phyloP scores from a whole-genome alignment of 345 rosid genomes.

The Angophora floribunda region DNA sequence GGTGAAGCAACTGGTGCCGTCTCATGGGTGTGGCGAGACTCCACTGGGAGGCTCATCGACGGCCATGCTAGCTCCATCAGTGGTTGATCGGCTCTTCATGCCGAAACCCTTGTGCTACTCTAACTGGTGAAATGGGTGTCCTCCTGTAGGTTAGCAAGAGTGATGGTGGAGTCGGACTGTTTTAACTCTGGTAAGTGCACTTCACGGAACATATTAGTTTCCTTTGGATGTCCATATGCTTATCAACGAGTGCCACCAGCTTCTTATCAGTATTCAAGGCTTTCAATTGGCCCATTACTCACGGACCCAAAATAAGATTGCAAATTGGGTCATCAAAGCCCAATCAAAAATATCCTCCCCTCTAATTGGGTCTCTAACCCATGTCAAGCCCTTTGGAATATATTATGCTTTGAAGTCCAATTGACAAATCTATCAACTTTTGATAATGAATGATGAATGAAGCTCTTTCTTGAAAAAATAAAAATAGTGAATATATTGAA shows the following conservation, averaged over 20 bases:
- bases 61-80: background rate
- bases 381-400: background rate
- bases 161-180: background rate
- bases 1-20: background rate
- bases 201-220: background rate
- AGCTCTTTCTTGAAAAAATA: background rate
- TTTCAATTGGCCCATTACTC: fast-evolving
- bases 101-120: background rate
- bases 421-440: no score
- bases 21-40: background rate
- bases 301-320: fast-evolving
- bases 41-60: background rate
- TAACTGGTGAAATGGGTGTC: background rate
- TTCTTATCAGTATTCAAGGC: background rate
- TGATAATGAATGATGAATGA: no score
- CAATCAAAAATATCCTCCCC: background rate
- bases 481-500: no score
- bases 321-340: no score
- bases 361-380: background rate
- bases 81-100: background rate
- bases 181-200: background rate
- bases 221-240: background rate
- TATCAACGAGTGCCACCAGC: background rate
- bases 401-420: no score
- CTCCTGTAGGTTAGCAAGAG: background rate